Evolutionary conservation across 495 filamentous ascomycete species (phyloP).

Genomic region (Podospora didyma): DNA sequence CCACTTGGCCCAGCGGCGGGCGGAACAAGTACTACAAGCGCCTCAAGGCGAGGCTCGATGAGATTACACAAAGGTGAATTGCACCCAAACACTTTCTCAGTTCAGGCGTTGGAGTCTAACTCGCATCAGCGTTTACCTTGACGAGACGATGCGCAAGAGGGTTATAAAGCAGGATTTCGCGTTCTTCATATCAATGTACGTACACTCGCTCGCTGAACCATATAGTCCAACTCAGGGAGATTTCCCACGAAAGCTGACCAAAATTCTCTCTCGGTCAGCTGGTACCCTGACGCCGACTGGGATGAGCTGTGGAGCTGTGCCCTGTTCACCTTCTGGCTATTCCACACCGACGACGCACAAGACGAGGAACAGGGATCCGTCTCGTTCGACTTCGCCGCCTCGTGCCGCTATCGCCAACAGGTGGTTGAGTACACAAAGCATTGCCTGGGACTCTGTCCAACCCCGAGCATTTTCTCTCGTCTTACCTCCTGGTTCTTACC

Average conservation of each 20-base stretch:
- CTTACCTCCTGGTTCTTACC: too few relatives aligned
- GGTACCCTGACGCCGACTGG: constrained; percentile 14
- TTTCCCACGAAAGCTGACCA: too few relatives aligned
- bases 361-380: constrained; percentile 1
- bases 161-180: constrained; percentile 8
- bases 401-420: constrained; percentile 5
- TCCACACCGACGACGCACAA: constrained; percentile 12
- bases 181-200: constrained; percentile 8
- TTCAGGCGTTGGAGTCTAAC: too few relatives aligned
- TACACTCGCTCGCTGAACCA: too few relatives aligned
- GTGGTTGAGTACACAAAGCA: constrained; percentile 4
- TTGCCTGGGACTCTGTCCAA: constrained; percentile 4
- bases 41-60: constrained; percentile 5
- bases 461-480: not conserved
- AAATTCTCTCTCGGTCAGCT: too few relatives aligned
- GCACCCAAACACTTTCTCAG: too few relatives aligned
- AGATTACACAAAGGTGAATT: constrained; percentile 3
- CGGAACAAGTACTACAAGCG: constrained; percentile 9
- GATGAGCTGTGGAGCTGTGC: constrained; percentile 6
- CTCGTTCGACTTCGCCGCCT: constrained; percentile 2
- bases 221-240: too few relatives aligned
- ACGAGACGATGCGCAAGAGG: not conserved
- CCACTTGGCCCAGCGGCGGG: constrained; percentile 9
- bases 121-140: constrained; percentile 7
- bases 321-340: constrained; percentile 12